phyloP scores from a whole-genome alignment of 352 stramenopile species.

The Globisporangium viniferum region DNA sequence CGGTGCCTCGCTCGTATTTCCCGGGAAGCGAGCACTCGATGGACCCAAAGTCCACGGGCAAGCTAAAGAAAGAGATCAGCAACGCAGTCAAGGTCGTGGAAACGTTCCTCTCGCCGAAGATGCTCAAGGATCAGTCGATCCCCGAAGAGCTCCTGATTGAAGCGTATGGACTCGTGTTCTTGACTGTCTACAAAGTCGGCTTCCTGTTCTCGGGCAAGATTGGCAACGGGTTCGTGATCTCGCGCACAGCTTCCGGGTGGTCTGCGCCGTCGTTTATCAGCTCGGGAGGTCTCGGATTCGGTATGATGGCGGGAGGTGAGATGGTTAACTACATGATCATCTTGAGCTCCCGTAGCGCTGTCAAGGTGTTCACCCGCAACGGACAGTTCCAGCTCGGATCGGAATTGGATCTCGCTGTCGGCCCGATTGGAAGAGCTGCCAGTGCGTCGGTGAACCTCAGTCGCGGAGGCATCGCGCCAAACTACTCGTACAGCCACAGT shows the following conservation, averaged over 20 bases:
- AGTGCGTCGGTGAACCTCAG: conserved; percentile 65
- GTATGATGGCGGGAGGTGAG: conserved; percentile 83
- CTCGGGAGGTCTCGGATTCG: conserved; percentile 70
- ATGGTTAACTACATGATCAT: conserved; percentile 84
- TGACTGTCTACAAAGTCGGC: conserved; percentile 81
- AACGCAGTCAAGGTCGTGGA: conserved; percentile 65
- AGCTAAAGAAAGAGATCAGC: conserved; percentile 64
- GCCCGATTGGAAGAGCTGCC: conserved; percentile 63
- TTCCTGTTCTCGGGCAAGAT: conserved; percentile 80
- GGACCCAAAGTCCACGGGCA: conserved; percentile 47
- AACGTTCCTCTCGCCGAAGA: conserved; percentile 64
- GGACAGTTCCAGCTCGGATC: conserved; percentile 74
- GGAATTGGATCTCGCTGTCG: conserved; percentile 66
- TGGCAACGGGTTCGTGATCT: conserved; percentile 76
- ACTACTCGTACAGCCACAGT: conserved; percentile 87
- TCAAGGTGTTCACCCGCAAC: conserved; percentile 80
- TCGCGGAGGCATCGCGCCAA: conserved; percentile 54
- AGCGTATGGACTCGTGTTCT: conserved; percentile 71
- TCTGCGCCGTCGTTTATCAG: conserved; percentile 71
- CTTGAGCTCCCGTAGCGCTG: conserved; percentile 62
- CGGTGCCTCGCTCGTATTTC: conserved; percentile 29
- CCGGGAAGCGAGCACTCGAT: conserved; percentile 37
- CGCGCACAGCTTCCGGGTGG: conserved; percentile 65
- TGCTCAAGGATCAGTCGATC: conserved; percentile 84
- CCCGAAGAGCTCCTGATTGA: conserved; percentile 68